Evolutionary conservation across 2,329 filamentous ascomycete species (phyloP), one percentile per base, ranked within the genome.

Genomic region (Cytospora piceicola): DNA sequence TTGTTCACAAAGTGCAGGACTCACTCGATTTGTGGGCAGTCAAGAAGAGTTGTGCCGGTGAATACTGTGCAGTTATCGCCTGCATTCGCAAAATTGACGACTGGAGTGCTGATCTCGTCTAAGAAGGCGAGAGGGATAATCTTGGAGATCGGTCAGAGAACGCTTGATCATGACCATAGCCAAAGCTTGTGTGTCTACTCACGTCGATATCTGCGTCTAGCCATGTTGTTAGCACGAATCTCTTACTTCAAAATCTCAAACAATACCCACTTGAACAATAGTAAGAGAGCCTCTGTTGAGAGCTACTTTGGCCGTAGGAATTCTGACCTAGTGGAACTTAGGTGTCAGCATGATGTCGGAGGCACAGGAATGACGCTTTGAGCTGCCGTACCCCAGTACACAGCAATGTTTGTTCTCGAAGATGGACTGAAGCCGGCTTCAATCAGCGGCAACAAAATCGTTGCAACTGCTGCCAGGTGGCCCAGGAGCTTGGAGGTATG

Each of bases 81-180:
- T 9, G 85, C 82, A 68, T 86, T 89, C 62, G 88, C 84, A 71
- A 92, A 88, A 76, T 92, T 90, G 65, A 88, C 77, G 51, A 81
- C 81, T 3, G 80, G 78, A 20, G 81, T 82, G 54, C 79, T 82
- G 68, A 91, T 83, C 57, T 79, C 80, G 59, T 83, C 82, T 64
- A 91, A 71, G 72, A 92, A 92, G 1, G 88, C 83, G 58, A 92
- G 71, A 1, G 86, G 84, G 60, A 92, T 87, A 64, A 90, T 83
- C 81, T 87, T 65, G 46, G 66, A 22, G 22, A 24, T 20, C 24
- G 4, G 12, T 32, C 17, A 36, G 17, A 20, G 29, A 29, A 29
- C 30, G 24, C 12, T 22, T 65, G 56, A 61, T 51, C 12, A 49
- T 63, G 30, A 56, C 59, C n/a, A 11, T 15, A 36, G 20, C 6